Percentiles rank a stretch among this genome's conserved stretches.
Evolutionary conservation across 1,139 yeast genomes (phyloP).

Genomic region (Kurtzmaniella quercitrusa): DNA sequence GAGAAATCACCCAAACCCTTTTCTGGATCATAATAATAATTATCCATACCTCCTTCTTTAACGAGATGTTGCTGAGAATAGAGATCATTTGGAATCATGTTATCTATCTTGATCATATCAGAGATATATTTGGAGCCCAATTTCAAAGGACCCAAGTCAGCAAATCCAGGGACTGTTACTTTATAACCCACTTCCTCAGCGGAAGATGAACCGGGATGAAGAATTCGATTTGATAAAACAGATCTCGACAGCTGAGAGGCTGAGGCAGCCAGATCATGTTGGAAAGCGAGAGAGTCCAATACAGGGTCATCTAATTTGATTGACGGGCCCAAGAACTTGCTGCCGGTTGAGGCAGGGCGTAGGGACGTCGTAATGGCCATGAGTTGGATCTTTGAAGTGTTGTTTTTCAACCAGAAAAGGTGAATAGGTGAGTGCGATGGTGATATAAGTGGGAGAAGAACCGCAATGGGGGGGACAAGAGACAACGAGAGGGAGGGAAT

Average conservation of each 20-base stretch:
- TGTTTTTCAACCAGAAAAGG: not conserved
- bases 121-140: conserved; percentile 42
- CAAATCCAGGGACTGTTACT: conserved; percentile 41
- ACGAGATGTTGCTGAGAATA: conserved; percentile 37
- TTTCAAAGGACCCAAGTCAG: conserved; percentile 39
- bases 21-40: conserved; percentile 39
- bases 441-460: not conserved
- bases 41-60: conserved; percentile 39
- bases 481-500: too few species aligned
- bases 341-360: conserved; percentile 7
- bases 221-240: conserved; percentile 28
- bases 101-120: conserved; percentile 42
- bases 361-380: conserved; percentile 4
- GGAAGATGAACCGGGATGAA: conserved; percentile 35
- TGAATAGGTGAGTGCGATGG: not conserved
- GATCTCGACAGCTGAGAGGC: conserved; percentile 24
- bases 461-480: too few species aligned
- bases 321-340: conserved; percentile 34
- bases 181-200: conserved; percentile 42
- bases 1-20: conserved; percentile 51
- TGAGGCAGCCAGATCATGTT: conserved; percentile 24
- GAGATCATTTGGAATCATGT: conserved; percentile 43
- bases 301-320: conserved; percentile 28
- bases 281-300: conserved; percentile 34
- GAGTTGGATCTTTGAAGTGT: not conserved